A percentile compares a stretch with the other conserved stretches of the same genome.
Evolutionary conservation across 2,329 filamentous ascomycete species (phyloP).

Genomic region (Samsoniella hepiali): DNA sequence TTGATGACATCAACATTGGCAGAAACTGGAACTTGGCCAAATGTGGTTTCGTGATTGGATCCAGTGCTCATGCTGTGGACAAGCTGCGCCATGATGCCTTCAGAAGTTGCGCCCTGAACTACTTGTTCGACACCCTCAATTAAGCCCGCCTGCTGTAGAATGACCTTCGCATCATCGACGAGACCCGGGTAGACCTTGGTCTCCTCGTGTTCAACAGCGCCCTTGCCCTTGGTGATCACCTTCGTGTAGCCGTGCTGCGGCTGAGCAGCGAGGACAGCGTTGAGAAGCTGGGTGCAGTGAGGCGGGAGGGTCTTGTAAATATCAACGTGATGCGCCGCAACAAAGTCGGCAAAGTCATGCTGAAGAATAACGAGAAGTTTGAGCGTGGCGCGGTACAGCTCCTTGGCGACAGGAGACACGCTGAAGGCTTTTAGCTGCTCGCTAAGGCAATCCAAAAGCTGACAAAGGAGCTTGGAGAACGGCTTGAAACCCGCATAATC

Average conservation of each 20-base stretch:
- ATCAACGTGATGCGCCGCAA: slow-evolving; percentile 80
- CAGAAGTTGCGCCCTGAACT: slow-evolving; percentile 59
- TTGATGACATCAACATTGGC: slow-evolving; percentile 73
- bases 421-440: slow-evolving; percentile 74
- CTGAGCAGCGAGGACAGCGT: slow-evolving; percentile 80
- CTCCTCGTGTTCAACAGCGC: slow-evolving; percentile 69
- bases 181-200: slow-evolving; percentile 65
- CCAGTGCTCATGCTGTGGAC: slow-evolving; percentile 66
- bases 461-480: slow-evolving; percentile 70
- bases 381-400: slow-evolving; percentile 78
- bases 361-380: slow-evolving; percentile 82
- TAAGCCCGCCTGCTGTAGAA: slow-evolving; percentile 53
- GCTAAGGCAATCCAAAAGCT: slow-evolving; percentile 69
- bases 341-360: slow-evolving; percentile 91
- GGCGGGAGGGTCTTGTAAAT: slow-evolving; percentile 78
- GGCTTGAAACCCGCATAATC: slow-evolving; percentile 70
- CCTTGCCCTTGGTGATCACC: slow-evolving; percentile 57
- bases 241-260: slow-evolving; percentile 67
- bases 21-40: slow-evolving; percentile 63
- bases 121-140: slow-evolving; percentile 58
- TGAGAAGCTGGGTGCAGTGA: slow-evolving; percentile 83
- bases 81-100: slow-evolving; percentile 73
- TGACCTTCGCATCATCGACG: slow-evolving; percentile 58
- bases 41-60: slow-evolving; percentile 56
- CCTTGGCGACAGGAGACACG: slow-evolving; percentile 67